phyloP scores from a whole-genome alignment of 345 rosid genomes.

The Raphanus raphanistrum region DNA sequence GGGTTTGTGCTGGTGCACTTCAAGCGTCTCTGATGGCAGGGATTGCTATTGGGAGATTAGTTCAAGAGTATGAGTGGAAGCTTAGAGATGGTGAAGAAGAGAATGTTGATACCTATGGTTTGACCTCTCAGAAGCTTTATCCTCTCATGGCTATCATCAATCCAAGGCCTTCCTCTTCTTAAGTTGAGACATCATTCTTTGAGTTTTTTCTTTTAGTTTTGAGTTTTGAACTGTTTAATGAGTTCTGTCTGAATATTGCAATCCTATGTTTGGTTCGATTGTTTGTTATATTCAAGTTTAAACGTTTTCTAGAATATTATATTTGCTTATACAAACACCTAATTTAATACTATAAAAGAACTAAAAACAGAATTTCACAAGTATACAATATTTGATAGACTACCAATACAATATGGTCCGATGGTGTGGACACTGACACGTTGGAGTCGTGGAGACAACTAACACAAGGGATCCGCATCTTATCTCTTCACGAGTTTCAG shows the following conservation, averaged over 20 bases:
- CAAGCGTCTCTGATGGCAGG: constrained; percentile 64
- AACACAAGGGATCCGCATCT: background rate
- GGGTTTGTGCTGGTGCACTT: constrained; percentile 75
- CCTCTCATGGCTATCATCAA: constrained; percentile 62
- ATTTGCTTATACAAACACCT: background rate
- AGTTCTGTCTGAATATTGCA: background rate
- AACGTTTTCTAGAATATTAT: background rate
- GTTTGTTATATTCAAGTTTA: background rate
- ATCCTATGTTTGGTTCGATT: background rate
- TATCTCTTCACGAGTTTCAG: constrained; percentile 1
- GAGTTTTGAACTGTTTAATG: background rate
- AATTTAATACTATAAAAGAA: too few relatives aligned
- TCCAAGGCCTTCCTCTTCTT: constrained; percentile 45
- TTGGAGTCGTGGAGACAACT: background rate
- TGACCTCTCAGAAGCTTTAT: constrained; percentile 70
- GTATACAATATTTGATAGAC: background rate
- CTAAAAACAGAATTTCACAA: background rate
- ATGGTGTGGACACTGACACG: background rate
- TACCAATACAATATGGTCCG: too few relatives aligned
- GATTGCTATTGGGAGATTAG: constrained; percentile 63
- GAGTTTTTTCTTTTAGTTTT: background rate
- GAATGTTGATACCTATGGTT: constrained; percentile 60
- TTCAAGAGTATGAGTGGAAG: constrained; percentile 80
- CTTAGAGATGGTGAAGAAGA: constrained; percentile 65
- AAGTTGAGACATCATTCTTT: background rate